Base-by-base conservation (phyloP, 805 yeast genomes). In the Metschnikowia drakensbergensis region DNA sequence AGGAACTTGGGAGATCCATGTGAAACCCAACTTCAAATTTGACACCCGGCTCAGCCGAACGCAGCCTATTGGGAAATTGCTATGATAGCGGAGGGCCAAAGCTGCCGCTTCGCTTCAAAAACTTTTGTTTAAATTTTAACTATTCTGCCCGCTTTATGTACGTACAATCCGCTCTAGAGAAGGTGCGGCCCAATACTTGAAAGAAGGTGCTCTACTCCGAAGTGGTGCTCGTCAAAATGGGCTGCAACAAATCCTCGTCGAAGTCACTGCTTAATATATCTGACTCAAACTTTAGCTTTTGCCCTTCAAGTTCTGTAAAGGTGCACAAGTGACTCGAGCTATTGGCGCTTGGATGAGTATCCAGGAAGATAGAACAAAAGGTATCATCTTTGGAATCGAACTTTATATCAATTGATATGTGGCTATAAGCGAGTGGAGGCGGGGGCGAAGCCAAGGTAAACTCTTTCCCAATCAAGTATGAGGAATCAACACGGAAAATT, bases 1-100 rank as follows among this genome's bases (percentile, higher is more conserved):
- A 49, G 55, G 59, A 28, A 51, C 65, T 9, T 73, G 77, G 77
- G 77, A 73, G 43, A 68, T 69, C 9, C 66, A 63, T 47, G 55
- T 65, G 31, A 72, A 71, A 51, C 54, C 61, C 53, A 71, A 67
- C 4, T 69, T 70, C 58, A 67, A 60, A 50, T 65, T 71, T 48
- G 77, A 72, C 47, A 56, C 58, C 22, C 61, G 54, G 35, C 55
- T 66, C 46, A 60, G 69, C 51, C 69, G 66, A 47, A 43, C 57
- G 6, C 62, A 55, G 39, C 72, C 75, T 10, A 58, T 68, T 38
- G 45, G 48, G 7, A 53, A 52, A 45, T 48, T 52, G 29, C 26
- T 43, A 13, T 51, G 40, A 44, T 17, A 37, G 13, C 32, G 7
- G 41, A 8, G 33, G 17, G 29, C 41, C n/a, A 22, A 23, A 30